phyloP scores from a whole-genome alignment of 2,329 filamentous ascomycete species.

The Mycosphaerella sp. region DNA sequence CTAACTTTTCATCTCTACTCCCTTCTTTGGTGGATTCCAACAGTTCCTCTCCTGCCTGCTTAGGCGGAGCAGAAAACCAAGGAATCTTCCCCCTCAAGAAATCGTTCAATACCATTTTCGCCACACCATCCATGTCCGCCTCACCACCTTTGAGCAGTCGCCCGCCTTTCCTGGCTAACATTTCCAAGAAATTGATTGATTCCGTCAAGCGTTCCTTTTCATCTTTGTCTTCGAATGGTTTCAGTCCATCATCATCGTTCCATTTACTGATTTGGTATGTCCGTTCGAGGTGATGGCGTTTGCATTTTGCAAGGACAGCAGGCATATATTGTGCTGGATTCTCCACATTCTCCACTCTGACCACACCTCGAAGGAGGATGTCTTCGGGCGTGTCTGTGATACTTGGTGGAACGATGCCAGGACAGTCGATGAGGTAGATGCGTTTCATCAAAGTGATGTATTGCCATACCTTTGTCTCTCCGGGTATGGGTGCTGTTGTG shows the following conservation, averaged over 20 bases:
- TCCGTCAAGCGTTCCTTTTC: conserved; percentile 43
- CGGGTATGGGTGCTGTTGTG: conserved; percentile 87
- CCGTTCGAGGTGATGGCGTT: conserved; percentile 79
- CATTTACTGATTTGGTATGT: conserved; percentile 86
- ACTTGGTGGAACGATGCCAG: conserved; percentile 89
- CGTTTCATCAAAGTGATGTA: conserved; percentile 94
- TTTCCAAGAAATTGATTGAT: conserved; percentile 75
- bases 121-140: conserved; percentile 87
- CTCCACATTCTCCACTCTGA: conserved; percentile 91
- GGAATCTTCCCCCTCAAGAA: conserved; percentile 93
- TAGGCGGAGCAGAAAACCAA: conserved; percentile 83
- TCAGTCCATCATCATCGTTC: conserved; percentile 23
- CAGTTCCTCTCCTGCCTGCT: conserved; percentile 42
- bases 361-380: conserved; percentile 82
- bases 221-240: conserved; percentile 22
- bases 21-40: conserved; percentile 44
- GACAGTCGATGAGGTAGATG: conserved; percentile 93
- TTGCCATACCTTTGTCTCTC: conserved; percentile 97
- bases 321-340: conserved; percentile 94
- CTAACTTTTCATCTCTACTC: conserved; percentile 69
- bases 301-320: conserved; percentile 71
- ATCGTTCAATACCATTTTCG: conserved; percentile 95
- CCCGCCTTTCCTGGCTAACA: conserved; percentile 79
- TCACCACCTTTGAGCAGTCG: conserved; percentile 87
- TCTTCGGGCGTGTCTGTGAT: conserved; percentile 77